phyloP scores from a whole-genome alignment of 2,329 filamentous ascomycete species.

The Fusarium torulosum region DNA sequence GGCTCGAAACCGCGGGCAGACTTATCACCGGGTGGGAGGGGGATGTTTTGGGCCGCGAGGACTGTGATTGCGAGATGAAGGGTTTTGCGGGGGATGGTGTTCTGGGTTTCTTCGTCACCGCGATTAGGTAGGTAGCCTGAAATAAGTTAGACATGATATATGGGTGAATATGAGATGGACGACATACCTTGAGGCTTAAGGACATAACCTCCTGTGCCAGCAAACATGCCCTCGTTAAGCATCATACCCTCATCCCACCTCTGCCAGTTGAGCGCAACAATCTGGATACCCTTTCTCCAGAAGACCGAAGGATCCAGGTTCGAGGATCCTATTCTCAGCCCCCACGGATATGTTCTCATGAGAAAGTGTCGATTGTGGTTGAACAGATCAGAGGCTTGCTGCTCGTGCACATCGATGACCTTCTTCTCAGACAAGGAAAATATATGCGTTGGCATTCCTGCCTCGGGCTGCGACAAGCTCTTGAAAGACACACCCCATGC shows the following conservation, averaged over 20 bases:
- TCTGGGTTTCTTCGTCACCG: slow-evolving; percentile 40
- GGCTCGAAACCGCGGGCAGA: slow-evolving; percentile 73
- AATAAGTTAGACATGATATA: slow-evolving; percentile 1
- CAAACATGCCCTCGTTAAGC: slow-evolving; percentile 95
- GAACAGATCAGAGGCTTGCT: slow-evolving; percentile 70
- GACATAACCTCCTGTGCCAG: slow-evolving; percentile 84
- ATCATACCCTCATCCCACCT: slow-evolving; percentile 93
- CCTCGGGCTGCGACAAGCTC: slow-evolving; percentile 78
- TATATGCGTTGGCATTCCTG: slow-evolving; percentile 73
- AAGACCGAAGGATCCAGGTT: slow-evolving; percentile 88
- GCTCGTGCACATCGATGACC: slow-evolving; percentile 71
- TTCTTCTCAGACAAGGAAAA: slow-evolving; percentile 75
- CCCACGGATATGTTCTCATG: slow-evolving; percentile 90
- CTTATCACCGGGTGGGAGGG: slow-evolving; percentile 69
- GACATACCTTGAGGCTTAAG: slow-evolving; percentile 78
- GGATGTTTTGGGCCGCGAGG: slow-evolving; percentile 80
- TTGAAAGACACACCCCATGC: slow-evolving; percentile 87
- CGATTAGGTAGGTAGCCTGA: slow-evolving; percentile 51
- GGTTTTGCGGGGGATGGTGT: slow-evolving; percentile 63
- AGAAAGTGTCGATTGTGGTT: slow-evolving; percentile 84
- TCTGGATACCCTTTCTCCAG: slow-evolving; percentile 90
- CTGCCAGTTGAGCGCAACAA: slow-evolving; percentile 96
- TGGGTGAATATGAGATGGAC: neutral
- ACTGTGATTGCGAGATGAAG: slow-evolving; percentile 80
- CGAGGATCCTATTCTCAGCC: slow-evolving; percentile 82